phyloP scores from a whole-genome alignment of 2,329 filamentous ascomycete species.

The Sarocladiaceae sp. region DNA sequence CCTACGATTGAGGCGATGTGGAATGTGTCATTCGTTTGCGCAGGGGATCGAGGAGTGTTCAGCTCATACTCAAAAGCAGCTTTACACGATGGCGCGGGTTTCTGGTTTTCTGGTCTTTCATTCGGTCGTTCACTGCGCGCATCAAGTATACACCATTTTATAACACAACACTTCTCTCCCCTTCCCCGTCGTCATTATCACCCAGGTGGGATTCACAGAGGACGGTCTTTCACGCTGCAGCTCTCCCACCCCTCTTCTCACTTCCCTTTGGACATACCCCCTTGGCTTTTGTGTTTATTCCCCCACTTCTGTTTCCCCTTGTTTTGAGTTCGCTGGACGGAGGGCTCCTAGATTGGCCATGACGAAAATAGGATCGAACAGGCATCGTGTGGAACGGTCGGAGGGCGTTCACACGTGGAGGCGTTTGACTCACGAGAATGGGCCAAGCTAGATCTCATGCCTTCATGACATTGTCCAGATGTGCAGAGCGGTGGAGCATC shows the following conservation, averaged over 20 bases:
- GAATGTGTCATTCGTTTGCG: background rate
- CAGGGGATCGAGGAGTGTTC: too few relatives aligned
- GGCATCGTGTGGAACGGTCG: too few relatives aligned
- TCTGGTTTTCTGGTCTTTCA: background rate
- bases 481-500: background rate
- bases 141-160: constrained; percentile 9
- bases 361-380: too few relatives aligned
- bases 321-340: background rate
- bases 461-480: background rate
- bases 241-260: constrained; percentile 1
- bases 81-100: background rate
- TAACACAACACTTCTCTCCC: background rate
- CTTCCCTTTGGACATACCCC: constrained; percentile 13
- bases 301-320: background rate
- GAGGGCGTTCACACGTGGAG: too few relatives aligned
- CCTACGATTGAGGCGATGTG: background rate
- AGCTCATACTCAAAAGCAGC: background rate
- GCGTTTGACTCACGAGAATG: too few relatives aligned
- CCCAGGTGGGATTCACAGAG: background rate
- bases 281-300: constrained; percentile 8
- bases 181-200: background rate
- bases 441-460: too few relatives aligned
- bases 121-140: constrained; percentile 1
- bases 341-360: background rate
- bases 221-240: background rate